Base-by-base conservation (phyloP, 352 stramenopile species). In the Globisporangium camurandrum region DNA sequence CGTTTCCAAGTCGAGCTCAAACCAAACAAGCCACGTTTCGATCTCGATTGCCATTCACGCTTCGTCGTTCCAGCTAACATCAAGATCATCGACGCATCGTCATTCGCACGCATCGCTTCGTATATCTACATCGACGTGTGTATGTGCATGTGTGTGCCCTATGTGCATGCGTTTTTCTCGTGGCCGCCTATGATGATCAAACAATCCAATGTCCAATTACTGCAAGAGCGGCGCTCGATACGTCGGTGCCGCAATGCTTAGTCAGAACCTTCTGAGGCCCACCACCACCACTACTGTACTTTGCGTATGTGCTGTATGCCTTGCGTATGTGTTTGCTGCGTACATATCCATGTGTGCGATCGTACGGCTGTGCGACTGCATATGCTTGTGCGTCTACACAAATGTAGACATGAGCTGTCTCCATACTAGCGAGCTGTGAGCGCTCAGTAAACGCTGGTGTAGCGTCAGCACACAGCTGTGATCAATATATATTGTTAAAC, bases 201-300 rank as follows among this genome's bases (percentile, higher is more conserved):
- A 9, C 34, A 46, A 48, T 55, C 49, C 38, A 55, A 55, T 79
- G 69, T 80, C 69, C 66, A 80, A 80, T 72, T 80, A 76, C 66
- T 80, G 69, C 59, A 80, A 67, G 64, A 75, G 64, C 64, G 59
- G 37, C 26, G 43, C 9, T 39, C 33, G 46, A 54, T 46, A 46
- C 19, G 30, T 51, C 49, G 49, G 47, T 49, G 50, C 33, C 57
- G 48, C 69, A 57, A 61, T 76, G 66, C 56, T 61, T 80, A 59
- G 57, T 75, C 68, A 46, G 54, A 67, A 71, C 57, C 64, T 65
- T 63, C 64, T 72, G 69, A 80, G 66, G 66, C 62, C 57, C 64
- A 50, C 46, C 43, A 44, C 17, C 6, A 36, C 10, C 10, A 38
- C 9, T 11, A 36, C 22, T 1, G 30, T 17, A 5, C 19, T 34